Base-by-base conservation (phyloP, 257 asterid species). In the Craterostigma plantagineum region DNA sequence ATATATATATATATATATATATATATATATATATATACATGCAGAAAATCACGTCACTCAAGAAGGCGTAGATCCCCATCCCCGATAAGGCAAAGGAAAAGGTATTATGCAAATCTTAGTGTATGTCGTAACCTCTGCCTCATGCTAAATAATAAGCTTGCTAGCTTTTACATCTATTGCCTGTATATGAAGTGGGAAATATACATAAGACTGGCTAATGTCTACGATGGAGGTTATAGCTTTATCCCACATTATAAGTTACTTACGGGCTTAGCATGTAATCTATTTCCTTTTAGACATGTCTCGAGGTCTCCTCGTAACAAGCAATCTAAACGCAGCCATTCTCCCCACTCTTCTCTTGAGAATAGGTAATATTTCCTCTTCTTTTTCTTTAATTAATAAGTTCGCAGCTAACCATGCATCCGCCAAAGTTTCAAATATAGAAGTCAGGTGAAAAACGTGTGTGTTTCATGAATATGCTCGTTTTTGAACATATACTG, bases 251-350 rank as follows among this genome's bases (percentile, higher is more conserved):
- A 6, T 12, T 61, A 51, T 47, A 15, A 49, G 61, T 38, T 43
- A 68, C 81, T 81, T 70, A 69, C 68, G 57, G 68, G 53, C 68
- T 65, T 76, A 76, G 97, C 52, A 72, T 75, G 79, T 53, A 73
- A 73, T 74, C 73, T 80, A n/a, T 78, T 43, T 69, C 65, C 71
- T 71, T 81, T 60, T 82, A 81, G 95, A 79, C 93, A 79, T 54
- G 82, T 79, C 69, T 76, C 82, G 76, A 67, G 85, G 81, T 87
- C 97, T 67, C 93, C 95, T 64, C 96, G 73, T 85, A 82, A 92
- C 92, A 82, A 70, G 95, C 95, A 76, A 60, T 76, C 95, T 70
- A 91, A 78, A 85, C 92, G 76, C 87, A 78, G 90, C 76, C 93
- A 70, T 73, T 81, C 85, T 64, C 82, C 92, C 67, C 73, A 73